A percentile compares a stretch with the other conserved stretches of the same genome.
Conservation (phyloP, 306 rosid species). For the Quercus variabilis region DNA sequence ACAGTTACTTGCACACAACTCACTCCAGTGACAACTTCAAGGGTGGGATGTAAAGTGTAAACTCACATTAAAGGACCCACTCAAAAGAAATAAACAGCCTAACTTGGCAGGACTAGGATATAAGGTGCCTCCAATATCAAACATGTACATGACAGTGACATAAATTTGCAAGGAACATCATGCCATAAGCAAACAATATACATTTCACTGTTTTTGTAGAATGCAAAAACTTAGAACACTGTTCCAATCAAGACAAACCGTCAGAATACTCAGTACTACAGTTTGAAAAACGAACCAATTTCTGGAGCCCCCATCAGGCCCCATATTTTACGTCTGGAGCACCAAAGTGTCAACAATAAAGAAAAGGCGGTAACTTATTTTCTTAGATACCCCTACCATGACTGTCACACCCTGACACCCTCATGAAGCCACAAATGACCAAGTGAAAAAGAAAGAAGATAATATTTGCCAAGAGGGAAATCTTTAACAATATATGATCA, state of each 20-base stretch:
- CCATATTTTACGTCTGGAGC: background rate
- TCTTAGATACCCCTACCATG: constrained; percentile 7
- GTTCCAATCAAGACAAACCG: constrained; percentile 28
- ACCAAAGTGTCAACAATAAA: constrained; percentile 22
- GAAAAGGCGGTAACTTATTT: background rate
- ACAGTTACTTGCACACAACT: constrained; percentile 4
- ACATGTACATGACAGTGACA: constrained; percentile 34
- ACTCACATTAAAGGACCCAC: constrained; percentile 17
- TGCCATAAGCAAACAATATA: constrained; percentile 37
- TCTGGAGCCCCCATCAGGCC: constrained; percentile 3
- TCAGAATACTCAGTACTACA: constrained; percentile 30
- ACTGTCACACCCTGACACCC: constrained; percentile 4
- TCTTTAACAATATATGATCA: constrained; percentile 31
- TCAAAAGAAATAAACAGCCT: constrained; percentile 21
- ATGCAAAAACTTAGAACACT: constrained; percentile 51
- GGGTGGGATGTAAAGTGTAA: background rate
- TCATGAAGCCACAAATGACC: constrained; percentile 1
- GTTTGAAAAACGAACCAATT: constrained; percentile 43
- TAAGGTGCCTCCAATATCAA: constrained; percentile 21
- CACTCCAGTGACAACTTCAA: constrained; percentile 16
- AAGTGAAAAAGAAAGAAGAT: constrained; percentile 7
- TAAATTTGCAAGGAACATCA: constrained; percentile 29
- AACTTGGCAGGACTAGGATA: constrained; percentile 26
- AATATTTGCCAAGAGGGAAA: constrained; percentile 27
- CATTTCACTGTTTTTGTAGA: constrained; percentile 45